phyloP scores from a whole-genome alignment of 1,284 basidiomycete species.

The Wolfiporia cocos region DNA sequence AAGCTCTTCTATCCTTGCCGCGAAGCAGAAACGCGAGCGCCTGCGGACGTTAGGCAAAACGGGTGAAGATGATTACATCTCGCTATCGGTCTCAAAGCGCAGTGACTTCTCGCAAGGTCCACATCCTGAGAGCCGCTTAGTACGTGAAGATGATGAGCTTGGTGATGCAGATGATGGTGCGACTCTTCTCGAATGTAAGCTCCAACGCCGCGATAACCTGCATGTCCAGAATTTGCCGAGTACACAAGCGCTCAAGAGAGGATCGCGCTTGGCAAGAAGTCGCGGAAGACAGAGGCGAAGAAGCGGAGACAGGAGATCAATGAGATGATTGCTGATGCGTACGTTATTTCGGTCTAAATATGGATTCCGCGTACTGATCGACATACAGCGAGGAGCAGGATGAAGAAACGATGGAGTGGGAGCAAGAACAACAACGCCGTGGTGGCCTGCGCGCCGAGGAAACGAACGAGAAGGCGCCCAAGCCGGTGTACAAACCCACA shows the following conservation, averaged over 20 bases:
- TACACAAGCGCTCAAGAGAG: conserved; percentile 86
- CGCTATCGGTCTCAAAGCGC: conserved; percentile 63
- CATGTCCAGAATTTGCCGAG: conserved; percentile 75
- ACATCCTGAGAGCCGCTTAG: conserved; percentile 84
- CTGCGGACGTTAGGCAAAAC: conserved; percentile 37
- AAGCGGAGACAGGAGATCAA: conserved; percentile 73
- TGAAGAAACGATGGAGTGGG: conserved; percentile 90
- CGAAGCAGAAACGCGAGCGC: conserved; percentile 75
- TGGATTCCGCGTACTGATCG: conserved; percentile 12
- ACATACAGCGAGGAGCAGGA: conserved; percentile 69
- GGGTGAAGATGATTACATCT: conserved; percentile 75
- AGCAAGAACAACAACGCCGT: conserved; percentile 78
- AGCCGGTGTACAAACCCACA: conserved; percentile 65
- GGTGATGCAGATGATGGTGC: conserved; percentile 91
- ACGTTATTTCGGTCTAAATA: conserved; percentile 26
- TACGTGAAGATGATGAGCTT: conserved; percentile 85
- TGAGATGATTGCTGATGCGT: conserved; percentile 87
- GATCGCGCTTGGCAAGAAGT: conserved; percentile 84
- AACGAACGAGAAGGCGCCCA: conserved; percentile 25
- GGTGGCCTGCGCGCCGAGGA: conserved; percentile 48
- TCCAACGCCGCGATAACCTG: too few relatives aligned
- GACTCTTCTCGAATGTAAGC: conserved; percentile 11
- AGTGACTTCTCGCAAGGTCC: conserved; percentile 57
- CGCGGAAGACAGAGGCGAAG: conserved; percentile 68
- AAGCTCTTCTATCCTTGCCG: conserved; percentile 69